These are phyloP conservation scores for Flammula alnicola DNA, from an alignment of 1,284 basidiomycete genomes.

Conservation along the genomic window DNA sequence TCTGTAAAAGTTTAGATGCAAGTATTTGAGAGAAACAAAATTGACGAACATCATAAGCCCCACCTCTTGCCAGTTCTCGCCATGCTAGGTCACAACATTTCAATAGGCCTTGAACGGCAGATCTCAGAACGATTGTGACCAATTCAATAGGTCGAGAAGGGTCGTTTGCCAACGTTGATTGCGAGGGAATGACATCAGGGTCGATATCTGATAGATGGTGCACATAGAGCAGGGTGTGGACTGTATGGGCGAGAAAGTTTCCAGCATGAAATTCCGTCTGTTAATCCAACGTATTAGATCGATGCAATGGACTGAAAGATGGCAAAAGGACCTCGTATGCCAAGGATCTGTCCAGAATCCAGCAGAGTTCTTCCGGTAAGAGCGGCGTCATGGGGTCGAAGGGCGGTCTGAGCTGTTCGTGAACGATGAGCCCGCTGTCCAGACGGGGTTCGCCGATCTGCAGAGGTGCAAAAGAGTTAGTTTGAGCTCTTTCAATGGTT, in stretches of 20 bases:
- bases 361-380: slow-evolving; percentile 79
- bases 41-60: slow-evolving; percentile 75
- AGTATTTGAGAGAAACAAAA: not conserved
- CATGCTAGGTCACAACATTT: slow-evolving; percentile 87
- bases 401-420: slow-evolving; percentile 44
- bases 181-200: slow-evolving; percentile 54
- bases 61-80: slow-evolving; percentile 76
- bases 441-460: slow-evolving; percentile 91
- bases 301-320: not conserved
- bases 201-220: slow-evolving; percentile 70
- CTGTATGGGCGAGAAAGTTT: slow-evolving; percentile 82
- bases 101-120: slow-evolving; percentile 73
- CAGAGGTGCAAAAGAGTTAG: slow-evolving; percentile 1
- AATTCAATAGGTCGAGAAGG: slow-evolving; percentile 57
- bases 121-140: slow-evolving; percentile 70
- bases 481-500: slow-evolving; percentile 9
- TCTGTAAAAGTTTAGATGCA: slow-evolving; percentile 43
- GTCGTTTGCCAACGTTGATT: slow-evolving; percentile 33
- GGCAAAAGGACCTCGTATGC: slow-evolving; percentile 73
- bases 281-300: slow-evolving; percentile 5
- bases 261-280: slow-evolving; percentile 91
- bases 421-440: slow-evolving; percentile 77
- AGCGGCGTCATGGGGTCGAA: slow-evolving; percentile 74
- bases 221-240: slow-evolving; percentile 82
- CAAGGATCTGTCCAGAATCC: slow-evolving; percentile 83